These are phyloP conservation scores for Carex arenaria DNA, from an alignment of 202 grass and related monocot genomes.

Conservation along the genomic window DNA sequence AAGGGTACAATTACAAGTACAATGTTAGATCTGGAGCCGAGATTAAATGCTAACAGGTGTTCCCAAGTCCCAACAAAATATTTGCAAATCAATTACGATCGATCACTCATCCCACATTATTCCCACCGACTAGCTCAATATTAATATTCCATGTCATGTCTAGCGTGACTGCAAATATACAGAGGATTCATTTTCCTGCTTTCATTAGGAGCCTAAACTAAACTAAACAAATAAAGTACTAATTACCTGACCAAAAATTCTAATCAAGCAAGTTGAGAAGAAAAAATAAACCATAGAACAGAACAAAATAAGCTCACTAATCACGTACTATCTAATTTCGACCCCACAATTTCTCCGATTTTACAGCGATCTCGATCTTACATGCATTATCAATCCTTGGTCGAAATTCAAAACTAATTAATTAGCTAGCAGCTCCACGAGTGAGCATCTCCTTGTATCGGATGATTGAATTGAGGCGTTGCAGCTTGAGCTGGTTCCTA, in stretches of 20 bases:
- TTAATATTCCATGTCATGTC: conserved; percentile 3
- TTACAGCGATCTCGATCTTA: neutral
- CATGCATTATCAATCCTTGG: neutral
- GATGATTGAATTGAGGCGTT: conserved; percentile 59
- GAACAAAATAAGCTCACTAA: neutral
- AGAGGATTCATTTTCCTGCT: neutral
- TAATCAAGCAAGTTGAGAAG: neutral
- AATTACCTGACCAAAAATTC: conserved; percentile 7
- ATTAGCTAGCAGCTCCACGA: neutral
- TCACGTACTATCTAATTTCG: neutral
- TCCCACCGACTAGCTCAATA: neutral
- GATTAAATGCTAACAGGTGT: neutral
- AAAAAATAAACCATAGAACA: neutral
- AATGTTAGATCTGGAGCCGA: neutral
- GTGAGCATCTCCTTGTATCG: conserved; percentile 53
- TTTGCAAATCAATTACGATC: neutral
- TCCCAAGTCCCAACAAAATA: neutral
- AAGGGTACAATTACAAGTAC: neutral
- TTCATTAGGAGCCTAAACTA: neutral
- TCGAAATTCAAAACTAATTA: too few relatives aligned
- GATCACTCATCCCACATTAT: neutral
- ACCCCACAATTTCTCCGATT: neutral
- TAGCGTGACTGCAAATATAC: neutral
- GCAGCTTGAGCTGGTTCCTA: conserved; percentile 41
- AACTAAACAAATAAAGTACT: conserved; percentile 7